Base-by-base conservation (phyloP, 129 eudicot species). In the Flaveria linearis region DNA sequence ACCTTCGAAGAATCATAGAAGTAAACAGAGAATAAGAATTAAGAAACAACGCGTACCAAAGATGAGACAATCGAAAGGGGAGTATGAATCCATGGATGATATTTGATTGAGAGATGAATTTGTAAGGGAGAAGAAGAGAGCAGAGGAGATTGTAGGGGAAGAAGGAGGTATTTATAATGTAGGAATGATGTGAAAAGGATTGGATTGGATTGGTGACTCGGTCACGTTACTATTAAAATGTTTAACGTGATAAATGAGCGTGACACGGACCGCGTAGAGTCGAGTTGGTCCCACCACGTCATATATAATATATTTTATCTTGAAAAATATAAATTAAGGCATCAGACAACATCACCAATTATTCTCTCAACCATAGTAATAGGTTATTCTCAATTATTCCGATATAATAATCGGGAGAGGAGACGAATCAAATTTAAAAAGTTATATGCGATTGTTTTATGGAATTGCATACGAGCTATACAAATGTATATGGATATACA, bases 31-130 rank as follows among this genome's bases (percentile, higher is more conserved):
- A 5, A 67, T 6, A 13, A 12, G 22, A 3, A 39, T 1, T 7
- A 25, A 26, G 16, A 1, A 7, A 43, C 10, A 43, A 1, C 3
- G 15, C 33, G 2, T 89, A 92, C 97, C 97, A 71, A 92, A 92
- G 55, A 92, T 18, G 63, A 92, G 79, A 65, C 74, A 78, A 52
- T 92, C 90, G 30, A 87, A 92, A 62, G 96, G 96, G 12, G 97
- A 92, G 15, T 73, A 65, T 43, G 85, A 72, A 73, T 55, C 85
- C 89, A 87, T 84, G 78, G 50, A 15, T 42, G 46, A 47, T 41
- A 13, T 10, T 4, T 12, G 2, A 2, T 23, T 43, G 78, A 60
- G 23, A 7, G 47, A 49, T 1, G 8, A 55, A 18, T 55, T 18
- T 55, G 22, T 30, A 2, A 12, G 2, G 22, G 47, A 23, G 4